phyloP scores from a whole-genome alignment of 108 stramenopile species.

The Aurantiochytrium sp. region DNA sequence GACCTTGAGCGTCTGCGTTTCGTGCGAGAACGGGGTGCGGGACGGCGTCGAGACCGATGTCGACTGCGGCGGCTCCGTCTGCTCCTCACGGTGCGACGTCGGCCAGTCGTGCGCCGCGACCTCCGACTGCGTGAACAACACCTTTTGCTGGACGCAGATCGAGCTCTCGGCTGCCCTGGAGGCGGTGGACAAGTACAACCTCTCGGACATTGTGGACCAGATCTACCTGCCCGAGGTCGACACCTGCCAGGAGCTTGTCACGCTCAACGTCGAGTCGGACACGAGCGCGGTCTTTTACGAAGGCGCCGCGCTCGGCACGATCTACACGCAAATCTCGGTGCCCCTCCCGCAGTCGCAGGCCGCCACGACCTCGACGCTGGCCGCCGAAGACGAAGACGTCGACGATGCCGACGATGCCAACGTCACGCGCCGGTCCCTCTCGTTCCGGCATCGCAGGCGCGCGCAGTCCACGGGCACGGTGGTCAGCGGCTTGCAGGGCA shows the following conservation, averaged over 20 bases:
- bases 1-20: background rate
- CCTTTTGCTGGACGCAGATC: constrained; percentile 12
- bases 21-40: background rate
- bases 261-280: background rate
- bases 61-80: background rate
- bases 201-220: background rate
- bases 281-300: background rate
- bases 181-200: background rate
- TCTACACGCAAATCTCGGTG: background rate
- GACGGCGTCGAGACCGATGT: constrained; percentile 16
- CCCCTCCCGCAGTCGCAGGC: background rate
- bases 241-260: background rate
- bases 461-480: background rate
- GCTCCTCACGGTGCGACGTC: background rate
- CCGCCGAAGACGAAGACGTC: background rate
- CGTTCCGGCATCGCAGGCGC: background rate
- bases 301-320: background rate
- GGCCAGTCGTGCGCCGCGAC: background rate
- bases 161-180: background rate
- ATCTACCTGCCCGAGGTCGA: background rate
- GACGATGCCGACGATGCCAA: background rate
- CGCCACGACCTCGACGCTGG: background rate
- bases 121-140: background rate
- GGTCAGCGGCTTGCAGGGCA: background rate
- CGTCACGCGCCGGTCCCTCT: background rate